Evolutionary conservation across 2,329 filamentous ascomycete genomes (phyloP).

Genomic region (Aotearoamyces nothofagi): DNA sequence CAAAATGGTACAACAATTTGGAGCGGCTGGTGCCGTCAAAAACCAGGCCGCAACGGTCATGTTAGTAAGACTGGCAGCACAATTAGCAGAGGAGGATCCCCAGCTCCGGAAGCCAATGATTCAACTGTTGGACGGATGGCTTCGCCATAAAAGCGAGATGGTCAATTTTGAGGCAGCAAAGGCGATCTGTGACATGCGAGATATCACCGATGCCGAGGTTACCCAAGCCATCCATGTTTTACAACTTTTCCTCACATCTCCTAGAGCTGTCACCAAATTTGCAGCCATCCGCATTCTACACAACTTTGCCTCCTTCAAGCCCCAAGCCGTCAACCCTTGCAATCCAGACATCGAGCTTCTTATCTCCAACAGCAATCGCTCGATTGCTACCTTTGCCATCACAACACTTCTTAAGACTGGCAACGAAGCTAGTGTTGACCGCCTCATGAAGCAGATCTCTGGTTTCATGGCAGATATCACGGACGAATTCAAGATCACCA

Average conservation of each 20-base stretch:
- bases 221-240: constrained; percentile 87
- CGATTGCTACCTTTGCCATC: constrained; percentile 95
- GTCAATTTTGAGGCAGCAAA: constrained; percentile 99
- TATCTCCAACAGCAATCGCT: constrained; percentile 93
- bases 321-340: constrained; percentile 77
- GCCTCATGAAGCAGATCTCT: constrained; percentile 96
- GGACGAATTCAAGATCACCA: constrained; percentile 99
- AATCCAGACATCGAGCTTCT: constrained; percentile 95
- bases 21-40: constrained; percentile 80
- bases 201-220: constrained; percentile 84
- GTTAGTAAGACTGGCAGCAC: constrained; percentile 82
- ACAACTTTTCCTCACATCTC: constrained; percentile 92
- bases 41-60: constrained; percentile 86
- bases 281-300: constrained; percentile 92
- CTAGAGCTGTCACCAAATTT: constrained; percentile 92
- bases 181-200: constrained; percentile 88
- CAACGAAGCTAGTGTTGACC: constrained; percentile 92
- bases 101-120: constrained; percentile 92
- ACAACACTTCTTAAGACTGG: constrained; percentile 96
- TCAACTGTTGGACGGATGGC: constrained; percentile 87
- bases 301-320: constrained; percentile 93
- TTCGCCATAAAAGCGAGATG: constrained; percentile 98
- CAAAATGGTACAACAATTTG: constrained; percentile 99
- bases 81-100: constrained; percentile 84
- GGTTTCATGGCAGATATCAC: constrained; percentile 98